Evolutionary conservation across 805 yeast genomes (phyloP).

Genomic region (Ogataea neopini): DNA sequence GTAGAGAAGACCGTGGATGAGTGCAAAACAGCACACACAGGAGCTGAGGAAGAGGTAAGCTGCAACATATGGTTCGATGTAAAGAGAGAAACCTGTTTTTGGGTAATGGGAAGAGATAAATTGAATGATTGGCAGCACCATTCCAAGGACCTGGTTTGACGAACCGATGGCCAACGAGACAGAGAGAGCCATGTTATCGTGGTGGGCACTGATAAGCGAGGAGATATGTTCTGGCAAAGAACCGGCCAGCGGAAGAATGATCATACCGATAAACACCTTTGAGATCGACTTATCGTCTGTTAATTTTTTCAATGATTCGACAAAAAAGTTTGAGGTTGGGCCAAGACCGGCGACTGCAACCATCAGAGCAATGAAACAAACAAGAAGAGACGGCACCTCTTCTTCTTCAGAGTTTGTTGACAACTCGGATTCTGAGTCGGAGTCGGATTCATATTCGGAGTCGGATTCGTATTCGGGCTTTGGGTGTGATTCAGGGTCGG

Average conservation of each 20-base stretch:
- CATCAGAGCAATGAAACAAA: conserved; percentile 15
- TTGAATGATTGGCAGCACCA: conserved; percentile 21
- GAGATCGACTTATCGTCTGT: conserved; percentile 20
- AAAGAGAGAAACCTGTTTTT: conserved; percentile 17
- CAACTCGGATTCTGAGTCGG: conserved; percentile 13
- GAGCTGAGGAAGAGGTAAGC: conserved; percentile 17
- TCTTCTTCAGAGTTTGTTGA: conserved; percentile 8
- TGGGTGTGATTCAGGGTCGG: background rate
- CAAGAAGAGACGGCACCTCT: conserved; percentile 15
- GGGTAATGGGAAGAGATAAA: conserved; percentile 21
- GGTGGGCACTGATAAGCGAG: conserved; percentile 19
- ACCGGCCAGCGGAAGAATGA: conserved; percentile 18
- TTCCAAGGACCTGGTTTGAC: conserved; percentile 20
- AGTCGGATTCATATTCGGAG: conserved; percentile 10
- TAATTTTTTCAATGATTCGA: conserved; percentile 16
- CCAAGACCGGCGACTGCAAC: conserved; percentile 18
- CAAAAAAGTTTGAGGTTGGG: conserved; percentile 20
- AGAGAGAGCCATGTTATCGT: conserved; percentile 19
- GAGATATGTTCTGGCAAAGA: conserved; percentile 20
- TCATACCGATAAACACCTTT: conserved; percentile 21
- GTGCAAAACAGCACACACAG: conserved; percentile 10
- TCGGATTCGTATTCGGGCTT: conserved; percentile 1
- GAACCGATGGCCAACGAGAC: conserved; percentile 19
- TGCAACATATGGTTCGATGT: conserved; percentile 19
- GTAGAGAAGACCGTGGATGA: conserved; percentile 16